Base-by-base conservation (phyloP, 108 stramenopile species). In the Chaetoceros tenuissimus region DNA sequence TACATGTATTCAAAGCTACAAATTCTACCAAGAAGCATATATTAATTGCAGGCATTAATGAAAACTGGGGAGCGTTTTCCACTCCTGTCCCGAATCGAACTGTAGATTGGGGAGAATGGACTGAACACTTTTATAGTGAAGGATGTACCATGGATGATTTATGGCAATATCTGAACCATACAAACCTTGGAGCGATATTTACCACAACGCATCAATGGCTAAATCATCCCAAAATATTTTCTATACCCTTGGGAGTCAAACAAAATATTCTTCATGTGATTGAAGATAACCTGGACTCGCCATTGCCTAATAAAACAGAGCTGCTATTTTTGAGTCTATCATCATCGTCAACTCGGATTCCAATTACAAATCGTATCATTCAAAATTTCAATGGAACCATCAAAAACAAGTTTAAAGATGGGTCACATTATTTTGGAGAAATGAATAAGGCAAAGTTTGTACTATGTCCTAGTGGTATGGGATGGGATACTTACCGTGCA, bases 311-410 rank as follows among this genome's bases (percentile, higher is more conserved):
- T 23, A 22, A 50, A 70, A 0, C 50, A 66, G 79, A 10, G 27
- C 27, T 28, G 13, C 55, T 3, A 65, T 70, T 24, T 48, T 57
- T 8, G 46, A 49, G 21, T n/a, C 66, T 0, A 66, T 80, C 13
- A 74, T 77, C n/a, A 28, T 53, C 23, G n/a, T n/a, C n/a, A n/a
- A n/a, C n/a, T n/a, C n/a, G n/a, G 77, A 80, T 31, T 80, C 77
- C 57, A 59, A 51, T 7, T 34, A 51, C 20, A 21, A 44, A 3
- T 30, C 44, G 8, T 0, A 48, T 59, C 13, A 59, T 67, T 1
- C 31, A 44, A 51, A 66, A 67, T 22, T 74, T 69, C 48, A 71
- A 68, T 50, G 67, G 57, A 8, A 43, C 46, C 17, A 45, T 66
- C 19, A 20, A 51, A 23, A 71, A 67, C 18, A 34, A 8, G n/a